Conservation (phyloP, 1,284 basidiomycete genomes). For the Boletellus sp. region DNA sequence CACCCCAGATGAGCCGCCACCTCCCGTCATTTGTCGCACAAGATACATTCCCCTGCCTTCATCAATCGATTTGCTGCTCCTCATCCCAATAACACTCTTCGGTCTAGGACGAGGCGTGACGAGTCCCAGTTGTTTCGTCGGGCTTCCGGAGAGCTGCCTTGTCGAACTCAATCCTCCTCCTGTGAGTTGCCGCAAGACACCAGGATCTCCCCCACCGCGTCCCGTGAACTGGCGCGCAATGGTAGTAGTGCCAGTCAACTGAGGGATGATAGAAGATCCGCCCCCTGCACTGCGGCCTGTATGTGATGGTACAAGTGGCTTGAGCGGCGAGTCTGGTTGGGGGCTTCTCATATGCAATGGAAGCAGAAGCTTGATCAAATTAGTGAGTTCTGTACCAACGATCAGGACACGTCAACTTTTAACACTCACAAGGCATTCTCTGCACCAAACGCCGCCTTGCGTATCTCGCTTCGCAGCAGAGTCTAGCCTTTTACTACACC, state of each 20-base stretch:
- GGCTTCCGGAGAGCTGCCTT: slow-evolving; percentile 47
- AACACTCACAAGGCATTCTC: slow-evolving; percentile 69
- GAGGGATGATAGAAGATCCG: slow-evolving; percentile 41
- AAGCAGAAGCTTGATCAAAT: slow-evolving; percentile 50
- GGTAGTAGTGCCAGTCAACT: slow-evolving; percentile 67
- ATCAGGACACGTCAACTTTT: slow-evolving; percentile 3
- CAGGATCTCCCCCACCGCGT: slow-evolving; percentile 43
- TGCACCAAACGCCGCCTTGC: slow-evolving; percentile 74
- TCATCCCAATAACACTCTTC: slow-evolving; percentile 62
- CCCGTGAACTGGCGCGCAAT: slow-evolving; percentile 75
- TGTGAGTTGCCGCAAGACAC: slow-evolving; percentile 56
- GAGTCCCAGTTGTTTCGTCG: slow-evolving; percentile 52
- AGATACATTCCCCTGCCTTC: slow-evolving; percentile 65
- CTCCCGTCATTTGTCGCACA: slow-evolving; percentile 69
- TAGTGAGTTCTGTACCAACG: slow-evolving; percentile 7
- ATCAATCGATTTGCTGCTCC: slow-evolving; percentile 53
- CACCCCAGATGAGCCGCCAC: slow-evolving; percentile 27
- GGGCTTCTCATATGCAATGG: slow-evolving; percentile 44
- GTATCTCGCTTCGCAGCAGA: slow-evolving; percentile 74
- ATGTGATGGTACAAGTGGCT: slow-evolving; percentile 44
- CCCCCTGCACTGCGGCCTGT: slow-evolving; percentile 41
- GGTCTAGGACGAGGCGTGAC: slow-evolving; percentile 45
- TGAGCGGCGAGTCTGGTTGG: slow-evolving; percentile 42
- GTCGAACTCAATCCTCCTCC: slow-evolving; percentile 66
- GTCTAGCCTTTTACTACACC: slow-evolving; percentile 78